Conservation (phyloP, 345 rosid genomes). For the Camelina neglecta region DNA sequence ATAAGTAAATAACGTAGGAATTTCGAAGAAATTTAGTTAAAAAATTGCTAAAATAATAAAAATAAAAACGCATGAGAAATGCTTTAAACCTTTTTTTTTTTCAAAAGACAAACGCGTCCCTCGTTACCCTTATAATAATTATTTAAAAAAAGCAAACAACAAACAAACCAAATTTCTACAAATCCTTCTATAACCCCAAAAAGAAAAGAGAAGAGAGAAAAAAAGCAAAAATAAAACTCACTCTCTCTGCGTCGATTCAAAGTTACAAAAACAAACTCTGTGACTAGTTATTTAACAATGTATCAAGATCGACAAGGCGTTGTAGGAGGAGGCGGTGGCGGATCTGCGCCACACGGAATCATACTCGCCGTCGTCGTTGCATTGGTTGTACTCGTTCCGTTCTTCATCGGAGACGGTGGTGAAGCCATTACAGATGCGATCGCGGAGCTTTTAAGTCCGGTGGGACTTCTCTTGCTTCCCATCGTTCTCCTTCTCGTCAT, state of each 20-base stretch:
- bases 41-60: background rate
- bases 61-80: slow-evolving; percentile 13
- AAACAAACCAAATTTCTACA: background rate
- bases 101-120: slow-evolving; percentile 32
- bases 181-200: background rate
- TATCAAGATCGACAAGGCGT: slow-evolving; percentile 49
- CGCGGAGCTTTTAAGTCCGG: slow-evolving; percentile 74
- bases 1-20: background rate
- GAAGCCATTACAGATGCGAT: slow-evolving; percentile 78
- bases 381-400: slow-evolving; percentile 68
- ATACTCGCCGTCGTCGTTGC: slow-evolving; percentile 69
- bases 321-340: slow-evolving; percentile 49
- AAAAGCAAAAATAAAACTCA: background rate
- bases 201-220: background rate
- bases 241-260: background rate
- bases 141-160: background rate
- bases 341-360: slow-evolving; percentile 75
- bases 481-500: slow-evolving; percentile 71
- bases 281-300: background rate
- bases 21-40: slow-evolving; percentile 11
- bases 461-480: slow-evolving; percentile 81
- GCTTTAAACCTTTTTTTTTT: background rate
- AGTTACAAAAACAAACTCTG: slow-evolving; percentile 3
- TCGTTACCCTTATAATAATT: background rate
- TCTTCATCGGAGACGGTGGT: slow-evolving; percentile 73